phyloP scores from a whole-genome alignment of 305 asterid genomes.

The Euphrasia arctica region DNA sequence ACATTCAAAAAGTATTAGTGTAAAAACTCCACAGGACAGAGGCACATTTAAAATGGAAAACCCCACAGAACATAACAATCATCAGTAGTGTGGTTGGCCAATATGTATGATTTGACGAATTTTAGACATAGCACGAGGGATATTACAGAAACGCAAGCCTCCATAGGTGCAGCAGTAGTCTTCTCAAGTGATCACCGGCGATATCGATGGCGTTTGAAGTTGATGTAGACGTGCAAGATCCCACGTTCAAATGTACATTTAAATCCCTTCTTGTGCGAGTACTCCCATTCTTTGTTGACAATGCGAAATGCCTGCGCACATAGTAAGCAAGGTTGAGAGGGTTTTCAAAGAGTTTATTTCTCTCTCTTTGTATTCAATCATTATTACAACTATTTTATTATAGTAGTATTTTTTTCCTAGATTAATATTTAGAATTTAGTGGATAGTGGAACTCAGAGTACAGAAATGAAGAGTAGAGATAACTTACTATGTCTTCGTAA shows the following conservation, averaged over 20 bases:
- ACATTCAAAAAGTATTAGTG: too few species aligned
- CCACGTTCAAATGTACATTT: conserved; percentile 77
- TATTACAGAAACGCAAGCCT: too few species aligned
- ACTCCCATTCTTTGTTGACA: conserved; percentile 85
- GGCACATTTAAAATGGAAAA: too few species aligned
- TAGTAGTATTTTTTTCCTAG: neutral
- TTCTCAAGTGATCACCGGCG: conserved; percentile 46
- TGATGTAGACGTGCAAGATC: conserved; percentile 67
- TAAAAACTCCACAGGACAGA: too few species aligned
- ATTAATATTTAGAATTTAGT: neutral
- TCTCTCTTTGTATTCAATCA: neutral
- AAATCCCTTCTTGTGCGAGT: conserved; percentile 78
- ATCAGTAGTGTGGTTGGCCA: too few species aligned
- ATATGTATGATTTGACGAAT: too few species aligned
- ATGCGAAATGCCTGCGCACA: conserved; percentile 65
- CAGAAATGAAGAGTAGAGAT: conserved; percentile 10
- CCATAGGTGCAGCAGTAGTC: neutral
- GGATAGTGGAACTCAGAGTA: neutral
- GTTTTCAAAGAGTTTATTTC: neutral
- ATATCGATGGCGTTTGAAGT: conserved; percentile 72
- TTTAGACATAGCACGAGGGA: too few species aligned
- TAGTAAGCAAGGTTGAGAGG: conserved; percentile 12
- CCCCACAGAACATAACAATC: too few species aligned
- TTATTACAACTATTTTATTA: neutral
- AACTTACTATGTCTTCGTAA: conserved; percentile 79